phyloP scores from a whole-genome alignment of 2,329 filamentous ascomycete genomes.

The Pseudogymnoascus destructans region DNA sequence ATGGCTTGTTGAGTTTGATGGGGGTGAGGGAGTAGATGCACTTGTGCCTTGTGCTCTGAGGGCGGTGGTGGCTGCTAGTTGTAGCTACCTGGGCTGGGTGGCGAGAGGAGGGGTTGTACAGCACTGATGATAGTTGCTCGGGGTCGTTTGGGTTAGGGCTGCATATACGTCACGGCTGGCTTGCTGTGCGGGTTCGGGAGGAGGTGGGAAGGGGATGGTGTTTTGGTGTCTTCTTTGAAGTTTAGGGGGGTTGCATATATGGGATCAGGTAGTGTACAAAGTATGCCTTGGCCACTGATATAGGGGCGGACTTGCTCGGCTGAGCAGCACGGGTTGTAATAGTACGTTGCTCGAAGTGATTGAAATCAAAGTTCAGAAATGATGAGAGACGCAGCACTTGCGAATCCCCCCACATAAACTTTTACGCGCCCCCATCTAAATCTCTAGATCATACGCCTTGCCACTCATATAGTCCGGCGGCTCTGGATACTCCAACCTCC shows the following conservation, averaged over 20 bases:
- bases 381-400: slow-evolving; percentile 3
- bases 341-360: not conserved
- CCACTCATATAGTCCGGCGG: not conserved
- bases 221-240: not conserved
- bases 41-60: not conserved
- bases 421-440: not conserved
- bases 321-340: not conserved
- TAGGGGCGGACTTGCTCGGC: not conserved
- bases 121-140: not conserved
- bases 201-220: not conserved
- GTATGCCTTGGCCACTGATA: slow-evolving; percentile 1
- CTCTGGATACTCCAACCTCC: not conserved
- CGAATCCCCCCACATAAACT: not conserved
- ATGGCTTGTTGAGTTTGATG: slow-evolving; percentile 34
- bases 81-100: not conserved
- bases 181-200: not conserved
- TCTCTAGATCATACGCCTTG: not conserved
- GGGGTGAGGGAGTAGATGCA: not conserved
- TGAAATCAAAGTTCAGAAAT: not conserved
- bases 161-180: slow-evolving; percentile 6
- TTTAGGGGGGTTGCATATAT: not conserved
- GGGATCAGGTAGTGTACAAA: not conserved
- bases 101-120: not conserved
- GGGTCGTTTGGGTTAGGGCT: not conserved
- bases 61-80: not conserved